Conservation (phyloP, 345 rosid species). For the Aegle marmelos region DNA sequence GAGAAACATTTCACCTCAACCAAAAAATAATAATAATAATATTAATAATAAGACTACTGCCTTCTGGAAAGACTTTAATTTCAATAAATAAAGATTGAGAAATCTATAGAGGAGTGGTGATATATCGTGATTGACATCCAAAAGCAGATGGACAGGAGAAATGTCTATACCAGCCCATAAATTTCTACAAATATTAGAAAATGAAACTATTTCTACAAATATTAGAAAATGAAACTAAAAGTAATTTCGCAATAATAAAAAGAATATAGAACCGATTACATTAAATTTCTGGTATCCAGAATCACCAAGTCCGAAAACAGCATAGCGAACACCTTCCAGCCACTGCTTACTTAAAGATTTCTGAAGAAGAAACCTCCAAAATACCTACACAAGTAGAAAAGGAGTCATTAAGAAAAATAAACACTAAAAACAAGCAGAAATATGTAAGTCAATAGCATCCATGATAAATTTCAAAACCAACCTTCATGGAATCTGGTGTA, state of each 20-base stretch:
- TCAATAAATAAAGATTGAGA: not conserved
- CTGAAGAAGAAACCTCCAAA: slow-evolving; percentile 88
- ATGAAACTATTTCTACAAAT: not conserved
- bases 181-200: not conserved
- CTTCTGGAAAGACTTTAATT: not conserved
- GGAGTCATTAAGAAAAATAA: slow-evolving; percentile 11
- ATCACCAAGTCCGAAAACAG: slow-evolving; percentile 92
- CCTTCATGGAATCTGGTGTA: slow-evolving; percentile 88
- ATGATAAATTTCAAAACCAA: slow-evolving; percentile 8
- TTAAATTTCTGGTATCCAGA: slow-evolving; percentile 91
- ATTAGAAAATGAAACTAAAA: not conserved
- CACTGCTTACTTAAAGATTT: slow-evolving; percentile 55
- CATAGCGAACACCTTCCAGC: slow-evolving; percentile 65
- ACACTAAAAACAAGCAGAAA: slow-evolving; percentile 6
- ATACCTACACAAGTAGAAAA: slow-evolving; percentile 37
- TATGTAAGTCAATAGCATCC: not conserved
- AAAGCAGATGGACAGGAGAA: not conserved
- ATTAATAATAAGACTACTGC: not conserved
- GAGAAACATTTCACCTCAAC: not conserved
- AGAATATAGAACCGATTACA: slow-evolving; percentile 34
- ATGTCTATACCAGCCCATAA: not conserved
- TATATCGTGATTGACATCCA: not conserved
- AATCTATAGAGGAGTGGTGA: not conserved
- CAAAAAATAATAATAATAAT: too few relatives aligned
- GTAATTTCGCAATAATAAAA: not conserved